Conservation (phyloP, 768 basidiomycete species). For the Suillus cothurnatus region DNA sequence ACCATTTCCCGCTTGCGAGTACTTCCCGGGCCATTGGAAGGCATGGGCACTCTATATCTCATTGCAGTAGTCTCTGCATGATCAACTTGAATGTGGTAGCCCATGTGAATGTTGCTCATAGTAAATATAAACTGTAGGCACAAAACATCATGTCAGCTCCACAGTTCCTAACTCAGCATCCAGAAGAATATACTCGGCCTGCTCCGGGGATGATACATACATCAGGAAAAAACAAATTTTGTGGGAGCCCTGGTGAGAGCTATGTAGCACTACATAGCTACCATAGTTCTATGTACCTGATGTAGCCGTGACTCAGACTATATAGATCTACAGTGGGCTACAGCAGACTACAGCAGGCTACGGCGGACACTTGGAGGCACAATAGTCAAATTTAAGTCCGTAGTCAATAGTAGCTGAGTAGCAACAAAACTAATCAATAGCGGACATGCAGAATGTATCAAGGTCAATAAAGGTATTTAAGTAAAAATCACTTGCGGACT, state of each 20-base stretch:
- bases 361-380: too few relatives aligned
- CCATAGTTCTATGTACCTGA: too few relatives aligned
- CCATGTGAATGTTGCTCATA: slow-evolving; percentile 88
- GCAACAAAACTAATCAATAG: too few relatives aligned
- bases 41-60: slow-evolving; percentile 39
- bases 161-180: slow-evolving; percentile 88
- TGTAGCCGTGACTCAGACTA: too few relatives aligned
- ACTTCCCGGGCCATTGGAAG: background rate
- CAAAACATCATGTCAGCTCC: slow-evolving; percentile 64
- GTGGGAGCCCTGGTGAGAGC: background rate
- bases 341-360: too few relatives aligned
- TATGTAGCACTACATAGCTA: background rate
- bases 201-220: slow-evolving; percentile 69
- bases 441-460: background rate
- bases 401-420: too few relatives aligned
- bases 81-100: slow-evolving; percentile 77
- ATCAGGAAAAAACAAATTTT: too few relatives aligned
- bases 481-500: too few relatives aligned
- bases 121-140: slow-evolving; percentile 74
- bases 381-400: too few relatives aligned
- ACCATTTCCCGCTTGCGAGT: background rate
- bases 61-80: slow-evolving; percentile 69
- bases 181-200: slow-evolving; percentile 66
- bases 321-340: too few relatives aligned
- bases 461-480: too few relatives aligned